A percentile compares a stretch with the other conserved stretches of the same genome.
These are phyloP conservation scores for Shiraia bambusicola DNA, from an alignment of 2,329 filamentous ascomycete genomes.

Conservation along the genomic window DNA sequence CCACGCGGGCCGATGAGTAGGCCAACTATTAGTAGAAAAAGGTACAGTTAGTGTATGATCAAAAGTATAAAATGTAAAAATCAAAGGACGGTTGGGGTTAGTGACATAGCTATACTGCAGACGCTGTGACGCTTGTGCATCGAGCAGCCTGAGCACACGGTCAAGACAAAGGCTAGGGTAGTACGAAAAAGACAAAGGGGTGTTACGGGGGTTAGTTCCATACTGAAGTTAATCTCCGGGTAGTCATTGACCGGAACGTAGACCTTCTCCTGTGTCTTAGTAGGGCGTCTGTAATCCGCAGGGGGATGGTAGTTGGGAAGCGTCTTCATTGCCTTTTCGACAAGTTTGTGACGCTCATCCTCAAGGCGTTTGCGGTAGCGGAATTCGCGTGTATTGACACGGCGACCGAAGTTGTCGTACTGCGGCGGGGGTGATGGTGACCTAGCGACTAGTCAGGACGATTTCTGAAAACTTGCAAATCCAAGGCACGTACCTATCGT, in stretches of 20 bases:
- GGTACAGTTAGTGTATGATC: slow-evolving; percentile 82
- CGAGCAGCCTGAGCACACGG: slow-evolving; percentile 43
- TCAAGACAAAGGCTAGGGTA: slow-evolving; percentile 47
- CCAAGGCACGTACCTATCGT: slow-evolving; percentile 69
- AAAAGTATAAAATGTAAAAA: slow-evolving; percentile 39
- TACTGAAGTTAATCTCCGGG: slow-evolving; percentile 99
- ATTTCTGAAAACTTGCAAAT: neutral
- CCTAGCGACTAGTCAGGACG: slow-evolving; percentile 51
- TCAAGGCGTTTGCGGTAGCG: slow-evolving; percentile 97
- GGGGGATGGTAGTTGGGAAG: slow-evolving; percentile 99
- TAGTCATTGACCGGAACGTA: slow-evolving; percentile 99
- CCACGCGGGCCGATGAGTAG: slow-evolving; percentile 99
- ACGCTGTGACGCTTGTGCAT: slow-evolving; percentile 31
- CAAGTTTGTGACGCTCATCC: slow-evolving; percentile 97
- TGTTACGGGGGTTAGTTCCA: slow-evolving; percentile 94
- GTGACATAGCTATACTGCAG: slow-evolving; percentile 45
- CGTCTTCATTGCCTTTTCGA: slow-evolving; percentile 99
- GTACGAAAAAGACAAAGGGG: slow-evolving; percentile 48
- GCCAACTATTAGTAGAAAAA: slow-evolving; percentile 87
- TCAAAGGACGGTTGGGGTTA: slow-evolving; percentile 37
- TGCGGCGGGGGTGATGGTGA: slow-evolving; percentile 94
- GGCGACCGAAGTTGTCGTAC: slow-evolving; percentile 98
- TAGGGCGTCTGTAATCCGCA: slow-evolving; percentile 96
- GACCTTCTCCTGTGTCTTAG: slow-evolving; percentile 99
- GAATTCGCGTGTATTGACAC: slow-evolving; percentile 98